phyloP scores from a whole-genome alignment of 257 asterid genomes.

The Gardenia jasminoides region DNA sequence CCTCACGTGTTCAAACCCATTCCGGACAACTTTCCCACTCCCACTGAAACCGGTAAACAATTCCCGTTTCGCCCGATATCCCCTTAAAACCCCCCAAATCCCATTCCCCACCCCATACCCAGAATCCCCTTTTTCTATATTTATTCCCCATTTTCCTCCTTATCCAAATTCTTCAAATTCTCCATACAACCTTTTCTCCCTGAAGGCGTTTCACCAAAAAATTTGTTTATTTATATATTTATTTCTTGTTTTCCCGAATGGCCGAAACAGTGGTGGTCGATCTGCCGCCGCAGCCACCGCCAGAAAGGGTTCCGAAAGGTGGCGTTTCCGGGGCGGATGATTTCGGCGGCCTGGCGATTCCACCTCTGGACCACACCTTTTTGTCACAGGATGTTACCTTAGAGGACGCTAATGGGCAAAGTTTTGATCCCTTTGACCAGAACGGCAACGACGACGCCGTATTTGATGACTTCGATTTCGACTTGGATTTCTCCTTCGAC shows the following conservation, averaged over 20 bases:
- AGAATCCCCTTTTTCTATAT: not conserved
- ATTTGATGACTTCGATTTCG: slow-evolving; percentile 46
- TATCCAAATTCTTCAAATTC: not conserved
- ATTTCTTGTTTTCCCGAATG: slow-evolving; percentile 24
- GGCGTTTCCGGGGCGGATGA: slow-evolving; percentile 21
- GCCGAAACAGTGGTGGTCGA: slow-evolving; percentile 37
- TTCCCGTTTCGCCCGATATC: not conserved
- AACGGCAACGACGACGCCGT: slow-evolving; percentile 34
- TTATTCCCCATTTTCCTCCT: not conserved
- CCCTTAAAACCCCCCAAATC: no score
- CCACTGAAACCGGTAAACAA: not conserved
- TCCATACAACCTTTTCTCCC: not conserved
- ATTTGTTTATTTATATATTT: not conserved
- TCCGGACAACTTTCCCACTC: not conserved
- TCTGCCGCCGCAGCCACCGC: slow-evolving; percentile 5
- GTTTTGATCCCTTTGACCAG: slow-evolving; percentile 12
- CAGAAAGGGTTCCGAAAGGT: not conserved
- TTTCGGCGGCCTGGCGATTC: slow-evolving; percentile 37
- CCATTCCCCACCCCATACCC: no score
- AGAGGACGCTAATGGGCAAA: slow-evolving; percentile 12
- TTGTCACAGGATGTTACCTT: slow-evolving; percentile 32
- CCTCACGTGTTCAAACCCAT: not conserved
- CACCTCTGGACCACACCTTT: slow-evolving; percentile 45
- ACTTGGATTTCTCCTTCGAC: slow-evolving; percentile 66
- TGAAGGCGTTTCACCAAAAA: not conserved